Evolutionary conservation across 83 land plant genomes (phyloP).

Genomic region (Diphasiastrum complanatum): DNA sequence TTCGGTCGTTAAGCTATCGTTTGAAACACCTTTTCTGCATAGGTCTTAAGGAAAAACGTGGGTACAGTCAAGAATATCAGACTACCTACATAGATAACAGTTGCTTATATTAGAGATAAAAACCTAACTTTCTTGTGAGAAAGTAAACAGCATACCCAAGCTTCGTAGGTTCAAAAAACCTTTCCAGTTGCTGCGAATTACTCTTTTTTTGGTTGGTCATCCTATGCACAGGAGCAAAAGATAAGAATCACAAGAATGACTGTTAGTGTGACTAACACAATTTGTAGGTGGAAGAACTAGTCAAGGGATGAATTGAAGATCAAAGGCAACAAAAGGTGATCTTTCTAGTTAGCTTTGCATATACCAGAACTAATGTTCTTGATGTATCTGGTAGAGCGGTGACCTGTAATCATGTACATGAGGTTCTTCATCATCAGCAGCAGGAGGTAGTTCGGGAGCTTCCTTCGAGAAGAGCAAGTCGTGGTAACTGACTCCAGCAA

Average conservation of each 20-base stretch:
- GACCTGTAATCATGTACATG: constrained; percentile 30
- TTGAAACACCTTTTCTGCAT: too few relatives aligned
- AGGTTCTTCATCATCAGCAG: constrained; percentile 37
- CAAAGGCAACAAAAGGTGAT: neutral
- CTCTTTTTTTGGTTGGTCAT: too few relatives aligned
- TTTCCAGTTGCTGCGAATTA: too few relatives aligned
- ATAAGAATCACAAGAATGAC: neutral
- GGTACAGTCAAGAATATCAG: too few relatives aligned
- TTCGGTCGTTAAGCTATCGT: too few relatives aligned
- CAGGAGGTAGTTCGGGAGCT: constrained; percentile 42
- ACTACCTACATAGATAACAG: too few relatives aligned
- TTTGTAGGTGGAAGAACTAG: neutral
- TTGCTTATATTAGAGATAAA: too few relatives aligned
- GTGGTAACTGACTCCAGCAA: constrained; percentile 89
- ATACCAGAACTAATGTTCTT: neutral
- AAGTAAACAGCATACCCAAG: too few relatives aligned
- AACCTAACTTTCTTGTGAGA: too few relatives aligned
- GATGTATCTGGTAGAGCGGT: neutral
- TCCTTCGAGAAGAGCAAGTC: constrained; percentile 77
- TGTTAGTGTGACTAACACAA: neutral
- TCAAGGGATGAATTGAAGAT: neutral
- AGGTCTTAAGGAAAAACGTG: too few relatives aligned
- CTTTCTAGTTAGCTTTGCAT: neutral
- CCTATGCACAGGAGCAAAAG: neutral
- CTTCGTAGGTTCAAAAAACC: too few relatives aligned